Evolutionary conservation across 2,329 filamentous ascomycete genomes (phyloP).

Genomic region (Dothistroma septosporum): DNA sequence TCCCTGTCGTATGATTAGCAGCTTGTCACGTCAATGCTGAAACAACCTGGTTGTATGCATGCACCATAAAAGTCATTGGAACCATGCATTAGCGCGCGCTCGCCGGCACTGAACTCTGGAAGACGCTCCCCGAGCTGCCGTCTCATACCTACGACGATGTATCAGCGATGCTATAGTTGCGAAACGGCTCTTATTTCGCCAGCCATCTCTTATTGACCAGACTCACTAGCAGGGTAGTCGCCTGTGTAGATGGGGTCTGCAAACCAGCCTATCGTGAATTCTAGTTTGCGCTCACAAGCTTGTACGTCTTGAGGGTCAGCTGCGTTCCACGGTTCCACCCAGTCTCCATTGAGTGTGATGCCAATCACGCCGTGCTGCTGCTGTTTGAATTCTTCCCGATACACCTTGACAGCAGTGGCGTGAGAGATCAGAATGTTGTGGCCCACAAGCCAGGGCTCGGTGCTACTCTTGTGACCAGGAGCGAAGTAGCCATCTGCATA

Average conservation of each 20-base stretch:
- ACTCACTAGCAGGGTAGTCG: slow-evolving; percentile 42
- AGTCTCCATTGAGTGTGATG: slow-evolving; percentile 75
- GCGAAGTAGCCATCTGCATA: slow-evolving; percentile 76
- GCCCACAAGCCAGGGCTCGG: slow-evolving; percentile 77
- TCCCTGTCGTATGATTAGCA: slow-evolving; percentile 11
- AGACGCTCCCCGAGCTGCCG: slow-evolving; percentile 74
- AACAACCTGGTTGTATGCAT: slow-evolving; percentile 52
- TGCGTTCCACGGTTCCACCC: slow-evolving; percentile 36
- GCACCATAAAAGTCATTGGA: slow-evolving; percentile 92
- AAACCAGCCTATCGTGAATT: slow-evolving; percentile 6
- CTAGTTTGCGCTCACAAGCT: slow-evolving; percentile 23
- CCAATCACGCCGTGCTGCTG: slow-evolving; percentile 72
- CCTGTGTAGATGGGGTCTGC: slow-evolving; percentile 3
- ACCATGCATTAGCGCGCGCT: slow-evolving; percentile 70
- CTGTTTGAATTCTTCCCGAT: slow-evolving; percentile 75
- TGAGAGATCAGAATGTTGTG: slow-evolving; percentile 76
- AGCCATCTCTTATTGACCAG: not conserved
- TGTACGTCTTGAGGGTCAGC: slow-evolving; percentile 1
- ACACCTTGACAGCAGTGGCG: slow-evolving; percentile 73
- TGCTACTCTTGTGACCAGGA: slow-evolving; percentile 72
- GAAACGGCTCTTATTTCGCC: not conserved
- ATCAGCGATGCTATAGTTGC: not conserved
- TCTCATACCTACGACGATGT: slow-evolving; percentile 52
- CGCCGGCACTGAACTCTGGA: slow-evolving; percentile 68
- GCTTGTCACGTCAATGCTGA: not conserved